Base-by-base conservation (phyloP, 768 basidiomycete genomes). In the Trametes cubensis region DNA sequence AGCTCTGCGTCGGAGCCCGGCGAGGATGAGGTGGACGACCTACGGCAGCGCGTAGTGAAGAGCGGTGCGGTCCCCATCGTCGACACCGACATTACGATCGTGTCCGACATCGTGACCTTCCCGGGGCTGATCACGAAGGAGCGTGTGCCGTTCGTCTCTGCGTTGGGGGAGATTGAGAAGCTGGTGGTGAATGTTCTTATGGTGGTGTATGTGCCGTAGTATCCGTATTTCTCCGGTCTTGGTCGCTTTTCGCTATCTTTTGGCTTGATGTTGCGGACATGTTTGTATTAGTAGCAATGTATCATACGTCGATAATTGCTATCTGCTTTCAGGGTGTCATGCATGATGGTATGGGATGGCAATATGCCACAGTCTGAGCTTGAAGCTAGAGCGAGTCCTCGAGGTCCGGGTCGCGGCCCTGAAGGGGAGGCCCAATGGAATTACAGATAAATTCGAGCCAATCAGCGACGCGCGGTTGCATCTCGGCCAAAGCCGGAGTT, bases 111-210 rank as follows among this genome's bases (percentile, higher is more conserved):
- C 77, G 73, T 75, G 68, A 74, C 77, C 10, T 65, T 75, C 14
- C 71, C 78, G 17, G 77, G 78, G 0, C 68, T 70, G 8, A 79
- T 85, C 34, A 83, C 88, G 21, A 87, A 85, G 72, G 85, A 89
- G 66, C 79, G 85, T 7, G 89, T 91, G 2, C 83, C 84, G 44
- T 88, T 92, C 58, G 82, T 90, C 4, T 81, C 85, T 23, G 58
- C 61, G 4, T 78, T 79, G 15, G 87, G 87, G 2, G 82, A 85
- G 71, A 69, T 92, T 70, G 85, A 89, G 70, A 91, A 86, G 73
- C 72, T 92, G 58, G 80, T 90, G 5, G 88, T 92, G 21, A 92
- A 92, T 72, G 82, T 85, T n/a, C 72, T 92, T 54, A 67, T 92
- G 48, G 87, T 92, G 23, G 83, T 85, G 4, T 92, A 79, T 64